Conservation (phyloP, 2,329 filamentous ascomycete genomes). For the Aspergillus hiratsukae region DNA sequence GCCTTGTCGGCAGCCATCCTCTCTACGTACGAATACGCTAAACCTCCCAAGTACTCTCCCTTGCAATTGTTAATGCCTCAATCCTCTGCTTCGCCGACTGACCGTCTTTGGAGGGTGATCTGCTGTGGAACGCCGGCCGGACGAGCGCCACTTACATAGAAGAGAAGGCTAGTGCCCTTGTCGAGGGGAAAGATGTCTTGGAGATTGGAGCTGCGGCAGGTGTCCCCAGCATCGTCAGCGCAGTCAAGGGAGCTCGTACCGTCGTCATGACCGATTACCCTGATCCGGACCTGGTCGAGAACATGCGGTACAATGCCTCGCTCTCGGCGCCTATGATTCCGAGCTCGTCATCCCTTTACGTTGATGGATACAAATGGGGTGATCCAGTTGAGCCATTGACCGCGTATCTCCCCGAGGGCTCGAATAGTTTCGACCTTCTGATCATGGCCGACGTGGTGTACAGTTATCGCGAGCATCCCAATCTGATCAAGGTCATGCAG, state of each 20-base stretch:
- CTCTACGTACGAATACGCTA: slow-evolving; percentile 60
- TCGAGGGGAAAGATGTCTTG: slow-evolving; percentile 67
- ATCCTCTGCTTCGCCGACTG: slow-evolving; percentile 10
- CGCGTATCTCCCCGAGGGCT: slow-evolving; percentile 47
- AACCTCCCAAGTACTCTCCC: background rate
- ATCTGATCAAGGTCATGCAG: slow-evolving; percentile 68
- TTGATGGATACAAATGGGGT: slow-evolving; percentile 82
- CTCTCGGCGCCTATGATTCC: slow-evolving; percentile 47
- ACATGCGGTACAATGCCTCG: slow-evolving; percentile 70
- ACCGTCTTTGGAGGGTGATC: slow-evolving; percentile 58
- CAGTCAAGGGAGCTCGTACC: slow-evolving; percentile 63
- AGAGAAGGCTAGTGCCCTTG: slow-evolving; percentile 54
- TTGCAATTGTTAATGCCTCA: background rate
- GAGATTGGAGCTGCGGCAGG: slow-evolving; percentile 88
- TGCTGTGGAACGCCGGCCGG: slow-evolving; percentile 85
- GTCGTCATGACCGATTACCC: slow-evolving; percentile 84
- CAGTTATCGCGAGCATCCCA: slow-evolving; percentile 80
- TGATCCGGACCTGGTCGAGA: slow-evolving; percentile 75
- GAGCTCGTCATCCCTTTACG: slow-evolving; percentile 46
- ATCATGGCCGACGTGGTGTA: slow-evolving; percentile 88
- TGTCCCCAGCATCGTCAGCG: slow-evolving; percentile 73
- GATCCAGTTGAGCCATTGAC: slow-evolving; percentile 57
- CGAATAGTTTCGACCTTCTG: slow-evolving; percentile 65
- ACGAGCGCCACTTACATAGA: slow-evolving; percentile 76
- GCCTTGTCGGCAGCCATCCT: slow-evolving; percentile 81